These are phyloP conservation scores for Myrica gale DNA, from an alignment of 306 rosid genomes.

Conservation along the genomic window DNA sequence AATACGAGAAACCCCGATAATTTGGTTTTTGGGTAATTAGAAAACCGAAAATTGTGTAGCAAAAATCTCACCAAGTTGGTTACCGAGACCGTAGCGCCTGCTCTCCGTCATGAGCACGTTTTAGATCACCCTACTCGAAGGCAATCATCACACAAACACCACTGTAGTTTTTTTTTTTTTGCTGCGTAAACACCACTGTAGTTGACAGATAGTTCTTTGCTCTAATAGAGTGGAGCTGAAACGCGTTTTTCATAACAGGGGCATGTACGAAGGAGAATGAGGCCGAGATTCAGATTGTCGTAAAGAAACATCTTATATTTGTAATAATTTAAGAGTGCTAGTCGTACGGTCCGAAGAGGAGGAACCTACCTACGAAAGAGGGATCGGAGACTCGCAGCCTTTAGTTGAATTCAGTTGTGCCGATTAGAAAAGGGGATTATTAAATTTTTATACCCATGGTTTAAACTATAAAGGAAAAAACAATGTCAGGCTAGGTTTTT, in stretches of 20 bases:
- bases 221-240: not conserved
- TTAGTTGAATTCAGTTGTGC: too few species aligned
- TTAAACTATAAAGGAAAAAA: too few species aligned
- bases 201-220: not conserved
- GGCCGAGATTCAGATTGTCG: not conserved
- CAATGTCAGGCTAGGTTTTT: too few species aligned
- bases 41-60: not conserved
- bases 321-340: too few species aligned
- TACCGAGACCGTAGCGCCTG: conserved; percentile 37
- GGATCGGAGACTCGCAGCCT: not conserved
- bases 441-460: too few species aligned
- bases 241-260: not conserved
- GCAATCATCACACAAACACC: not conserved
- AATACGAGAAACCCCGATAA: not conserved
- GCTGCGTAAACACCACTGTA: too few species aligned
- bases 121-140: not conserved
- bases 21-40: too few species aligned
- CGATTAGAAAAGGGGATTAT: too few species aligned
- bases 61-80: conserved; percentile 35
- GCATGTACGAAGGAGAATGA: not conserved
- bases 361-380: conserved; percentile 30
- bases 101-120: conserved; percentile 40
- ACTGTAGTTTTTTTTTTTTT: too few species aligned
- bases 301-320: too few species aligned
- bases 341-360: not conserved